Conservation (phyloP, 1,139 yeast species). For the Diutina scorzettiae region DNA sequence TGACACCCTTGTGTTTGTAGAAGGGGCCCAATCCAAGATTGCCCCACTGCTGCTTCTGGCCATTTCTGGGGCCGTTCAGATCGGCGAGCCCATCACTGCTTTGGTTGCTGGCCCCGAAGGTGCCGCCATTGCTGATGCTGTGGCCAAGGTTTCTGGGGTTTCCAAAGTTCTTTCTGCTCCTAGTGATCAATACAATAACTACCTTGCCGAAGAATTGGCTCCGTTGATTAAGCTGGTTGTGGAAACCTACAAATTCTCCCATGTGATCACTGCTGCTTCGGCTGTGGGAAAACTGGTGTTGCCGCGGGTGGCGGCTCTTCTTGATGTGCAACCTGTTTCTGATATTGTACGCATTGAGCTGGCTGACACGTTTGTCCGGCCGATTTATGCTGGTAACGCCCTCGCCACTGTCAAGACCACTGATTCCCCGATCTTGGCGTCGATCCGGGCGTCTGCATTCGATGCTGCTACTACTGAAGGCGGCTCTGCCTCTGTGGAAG, state of each 20-base stretch:
- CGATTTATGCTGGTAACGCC: conserved; percentile 95
- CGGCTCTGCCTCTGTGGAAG: conserved; percentile 18
- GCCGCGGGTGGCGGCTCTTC: conserved; percentile 77
- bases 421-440: conserved; percentile 55
- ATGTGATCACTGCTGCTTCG: conserved; percentile 71
- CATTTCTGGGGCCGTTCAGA: conserved; percentile 48
- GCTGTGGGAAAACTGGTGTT: conserved; percentile 79
- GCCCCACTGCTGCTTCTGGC: conserved; percentile 60
- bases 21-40: conserved; percentile 40
- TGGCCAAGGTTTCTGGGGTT: conserved; percentile 24
- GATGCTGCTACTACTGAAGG: conserved; percentile 49
- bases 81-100: conserved; percentile 58
- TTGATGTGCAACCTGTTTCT: conserved; percentile 80
- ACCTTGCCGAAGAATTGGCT: conserved; percentile 53
- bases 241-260: conserved; percentile 40
- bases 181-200: conserved; percentile 39
- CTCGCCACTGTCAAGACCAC: conserved; percentile 66
- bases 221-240: conserved; percentile 42
- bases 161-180: conserved; percentile 39
- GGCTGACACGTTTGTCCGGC: conserved; percentile 71
- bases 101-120: conserved; percentile 47
- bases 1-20: conserved; percentile 64
- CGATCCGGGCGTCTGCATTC: conserved; percentile 82
- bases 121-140: conserved; percentile 23
- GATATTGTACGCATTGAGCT: conserved; percentile 64